Evolutionary conservation across 192 early-diverging fungal genomes (phyloP), one percentile per base, ranked within the genome.

Genomic region (Coemansia sp.): DNA sequence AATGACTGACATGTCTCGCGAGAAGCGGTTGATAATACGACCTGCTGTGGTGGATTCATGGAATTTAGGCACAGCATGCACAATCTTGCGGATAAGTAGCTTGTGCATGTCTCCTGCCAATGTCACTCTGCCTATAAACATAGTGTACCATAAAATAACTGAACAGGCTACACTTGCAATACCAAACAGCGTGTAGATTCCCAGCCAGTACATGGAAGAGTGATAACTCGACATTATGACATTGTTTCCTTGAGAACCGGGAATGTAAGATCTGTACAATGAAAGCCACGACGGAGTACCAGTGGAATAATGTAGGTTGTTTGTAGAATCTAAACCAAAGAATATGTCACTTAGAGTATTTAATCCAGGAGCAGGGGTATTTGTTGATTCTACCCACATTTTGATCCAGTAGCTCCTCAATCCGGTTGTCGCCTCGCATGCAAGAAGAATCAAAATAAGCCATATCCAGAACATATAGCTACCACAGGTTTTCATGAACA

Each of bases 31-130:
- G 59, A 90, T 87, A 55, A 95, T 90, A 16, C 90, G 86, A 26
- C 94, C 94, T 7, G 91, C 68, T n/a, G 95, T 94, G 4, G 91
- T 93, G 10, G 90, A 82, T 61, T 95, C 93, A 77, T 91, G 96
- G 85, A 95, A 96, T 40, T 87, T 84, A 26, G 95, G 83, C 55
- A 88, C 88, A 2, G 92, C 89, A 21, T 82, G 86, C 32, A 89
- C 66, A 19, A 93, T 80, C 41, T 83, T 61, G 9, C 68, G 72
- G 32, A 93, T 57, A 32, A 92, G 73, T 16, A 72, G 76, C 26
- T 55, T 36, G 65, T 93, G 92, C 51, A 93, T 55, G 0, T 61
- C 61, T 5, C 74, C 77, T 2, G 88, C 89, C n/a, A 90, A 90
- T 4, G 60, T 42, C 7, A 93, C 56, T 5, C 85, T 78, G 0